Conservation (phyloP, 805 yeast species). For the Starmerella gropengiesseri region DNA sequence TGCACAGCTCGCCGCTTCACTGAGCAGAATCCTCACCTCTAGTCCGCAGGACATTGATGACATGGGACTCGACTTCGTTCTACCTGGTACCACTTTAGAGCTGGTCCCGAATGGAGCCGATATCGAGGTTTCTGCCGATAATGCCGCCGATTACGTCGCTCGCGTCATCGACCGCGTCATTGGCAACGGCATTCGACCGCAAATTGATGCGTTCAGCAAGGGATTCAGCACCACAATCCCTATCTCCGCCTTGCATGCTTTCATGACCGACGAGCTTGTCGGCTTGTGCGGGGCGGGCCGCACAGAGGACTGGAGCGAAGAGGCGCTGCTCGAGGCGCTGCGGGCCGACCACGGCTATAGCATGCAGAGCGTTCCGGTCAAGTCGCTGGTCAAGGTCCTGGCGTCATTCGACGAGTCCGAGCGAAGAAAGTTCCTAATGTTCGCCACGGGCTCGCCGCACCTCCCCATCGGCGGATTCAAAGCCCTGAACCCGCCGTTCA, state of each 20-base stretch:
- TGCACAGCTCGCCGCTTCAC: conserved; percentile 17
- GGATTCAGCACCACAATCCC: conserved; percentile 85
- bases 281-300: conserved; percentile 44
- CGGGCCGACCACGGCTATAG: conserved; percentile 87
- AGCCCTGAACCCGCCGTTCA: conserved; percentile 65
- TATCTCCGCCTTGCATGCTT: conserved; percentile 53
- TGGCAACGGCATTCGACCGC: conserved; percentile 52
- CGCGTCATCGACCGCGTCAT: conserved; percentile 48
- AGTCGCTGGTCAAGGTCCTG: conserved; percentile 52
- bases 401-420: conserved; percentile 42
- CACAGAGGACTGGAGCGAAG: conserved; percentile 69
- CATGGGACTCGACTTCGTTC: conserved; percentile 50
- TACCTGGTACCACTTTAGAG: conserved; percentile 67
- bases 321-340: conserved; percentile 46
- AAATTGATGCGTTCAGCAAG: conserved; percentile 54
- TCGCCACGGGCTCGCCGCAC: conserved; percentile 86
- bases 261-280: conserved; percentile 64
- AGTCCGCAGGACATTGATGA: conserved; percentile 41
- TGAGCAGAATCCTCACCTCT: conserved; percentile 14
- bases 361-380: conserved; percentile 54
- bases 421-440: conserved; percentile 67
- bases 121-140: conserved; percentile 39
- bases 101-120: conserved; percentile 48
- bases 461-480: conserved; percentile 91
- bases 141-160: conserved; percentile 48